Conservation (phyloP, 495 filamentous ascomycete species). For the Neurospora sp. region DNA sequence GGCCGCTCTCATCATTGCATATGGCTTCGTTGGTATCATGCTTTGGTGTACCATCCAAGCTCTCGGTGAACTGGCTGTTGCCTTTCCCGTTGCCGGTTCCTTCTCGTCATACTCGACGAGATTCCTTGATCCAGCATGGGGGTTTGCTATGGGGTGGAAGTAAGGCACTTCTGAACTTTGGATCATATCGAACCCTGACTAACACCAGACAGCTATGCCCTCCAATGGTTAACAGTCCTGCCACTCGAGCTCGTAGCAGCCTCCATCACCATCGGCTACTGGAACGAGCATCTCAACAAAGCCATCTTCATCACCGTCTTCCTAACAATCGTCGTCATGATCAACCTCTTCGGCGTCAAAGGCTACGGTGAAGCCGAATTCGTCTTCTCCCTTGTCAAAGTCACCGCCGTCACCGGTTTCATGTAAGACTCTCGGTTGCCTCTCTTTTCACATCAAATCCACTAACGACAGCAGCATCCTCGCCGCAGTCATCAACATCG, state of each 20-base stretch:
- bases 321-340: slow-evolving; percentile 57
- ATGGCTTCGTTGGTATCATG: slow-evolving; percentile 76
- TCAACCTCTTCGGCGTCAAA: slow-evolving; percentile 81
- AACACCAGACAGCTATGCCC: slow-evolving; percentile 45
- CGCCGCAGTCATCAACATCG: slow-evolving; percentile 67
- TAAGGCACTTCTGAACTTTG: slow-evolving; percentile 23
- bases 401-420: slow-evolving; percentile 77
- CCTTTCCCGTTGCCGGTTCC: slow-evolving; percentile 85
- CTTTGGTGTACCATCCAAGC: slow-evolving; percentile 87
- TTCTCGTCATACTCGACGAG: slow-evolving; percentile 89
- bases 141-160: slow-evolving; percentile 98
- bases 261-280: slow-evolving; percentile 79
- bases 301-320: slow-evolving; percentile 84
- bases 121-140: slow-evolving; percentile 92
- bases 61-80: slow-evolving; percentile 83
- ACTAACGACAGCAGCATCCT: slow-evolving; percentile 44
- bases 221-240: slow-evolving; percentile 86
- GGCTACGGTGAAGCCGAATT: slow-evolving; percentile 92
- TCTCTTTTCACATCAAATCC: slow-evolving; percentile 8
- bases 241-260: slow-evolving; percentile 89
- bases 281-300: slow-evolving; percentile 56
- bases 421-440: slow-evolving; percentile 46
- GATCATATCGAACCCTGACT: neutral
- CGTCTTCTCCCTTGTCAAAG: slow-evolving; percentile 75
- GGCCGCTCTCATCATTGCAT: slow-evolving; percentile 74